phyloP scores from a whole-genome alignment of 257 asterid genomes.

The Forsythia viridissima region DNA sequence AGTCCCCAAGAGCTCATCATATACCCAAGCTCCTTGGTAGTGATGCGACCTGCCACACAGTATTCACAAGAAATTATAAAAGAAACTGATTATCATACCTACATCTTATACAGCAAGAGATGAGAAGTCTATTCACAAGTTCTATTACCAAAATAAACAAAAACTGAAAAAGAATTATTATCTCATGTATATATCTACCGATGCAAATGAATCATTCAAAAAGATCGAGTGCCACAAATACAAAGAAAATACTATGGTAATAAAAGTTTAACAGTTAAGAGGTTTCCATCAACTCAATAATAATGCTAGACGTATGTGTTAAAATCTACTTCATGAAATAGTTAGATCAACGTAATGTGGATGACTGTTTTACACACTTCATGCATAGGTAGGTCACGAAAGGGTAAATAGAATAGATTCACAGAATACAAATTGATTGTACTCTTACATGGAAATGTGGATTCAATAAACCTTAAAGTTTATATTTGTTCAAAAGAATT shows the following conservation, averaged over 20 bases:
- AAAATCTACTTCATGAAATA: not conserved
- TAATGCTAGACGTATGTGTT: not conserved
- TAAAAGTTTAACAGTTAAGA: no score
- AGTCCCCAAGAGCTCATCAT: constrained; percentile 88
- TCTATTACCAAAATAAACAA: not conserved
- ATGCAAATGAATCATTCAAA: not conserved
- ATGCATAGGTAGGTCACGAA: not conserved
- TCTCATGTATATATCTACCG: not conserved
- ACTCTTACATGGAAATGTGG: not conserved
- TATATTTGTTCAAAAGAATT: not conserved
- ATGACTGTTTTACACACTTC: not conserved
- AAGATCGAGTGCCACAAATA: not conserved
- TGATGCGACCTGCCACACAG: constrained; percentile 62
- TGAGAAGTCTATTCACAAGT: not conserved
- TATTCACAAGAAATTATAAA: constrained; percentile 14
- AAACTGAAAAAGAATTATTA: not conserved
- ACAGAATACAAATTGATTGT: not conserved
- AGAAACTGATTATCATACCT: not conserved
- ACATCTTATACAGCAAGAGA: not conserved
- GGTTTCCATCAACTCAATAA: not conserved
- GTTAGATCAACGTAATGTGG: not conserved
- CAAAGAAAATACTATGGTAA: not conserved
- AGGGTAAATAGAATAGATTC: not conserved
- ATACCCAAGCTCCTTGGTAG: constrained; percentile 88
- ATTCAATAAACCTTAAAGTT: constrained; percentile 12